Evolutionary conservation across 768 basidiomycete species (phyloP).

Genomic region (Pulveroboletus sp.): DNA sequence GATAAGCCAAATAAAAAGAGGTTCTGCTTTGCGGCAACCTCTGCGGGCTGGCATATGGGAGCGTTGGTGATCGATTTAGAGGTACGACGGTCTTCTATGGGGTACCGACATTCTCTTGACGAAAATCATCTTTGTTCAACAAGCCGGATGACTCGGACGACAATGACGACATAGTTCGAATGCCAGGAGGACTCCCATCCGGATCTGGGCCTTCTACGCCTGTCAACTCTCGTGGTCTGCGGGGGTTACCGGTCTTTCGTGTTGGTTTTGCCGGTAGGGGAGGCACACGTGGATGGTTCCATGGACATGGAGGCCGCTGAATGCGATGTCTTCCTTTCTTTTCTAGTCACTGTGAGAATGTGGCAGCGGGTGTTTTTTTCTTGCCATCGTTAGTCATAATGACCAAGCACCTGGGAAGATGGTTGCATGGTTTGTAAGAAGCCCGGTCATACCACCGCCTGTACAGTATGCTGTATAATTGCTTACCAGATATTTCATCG

Average conservation of each 20-base stretch:
- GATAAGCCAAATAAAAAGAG: slow-evolving; percentile 45
- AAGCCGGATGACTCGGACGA: slow-evolving; percentile 34
- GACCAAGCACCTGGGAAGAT: slow-evolving; percentile 12
- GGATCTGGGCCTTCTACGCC: slow-evolving; percentile 12
- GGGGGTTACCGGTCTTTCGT: slow-evolving; percentile 36
- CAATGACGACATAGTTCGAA: slow-evolving; percentile 26
- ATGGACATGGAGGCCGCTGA: slow-evolving; percentile 16
- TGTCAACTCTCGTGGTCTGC: slow-evolving; percentile 9
- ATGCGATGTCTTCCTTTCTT: background rate
- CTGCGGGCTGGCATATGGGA: slow-evolving; percentile 90
- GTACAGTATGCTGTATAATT: background rate
- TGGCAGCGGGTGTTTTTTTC: slow-evolving; percentile 2
- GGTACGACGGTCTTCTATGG: slow-evolving; percentile 33
- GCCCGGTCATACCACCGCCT: background rate
- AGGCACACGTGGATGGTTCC: slow-evolving; percentile 22
- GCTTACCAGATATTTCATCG: background rate
- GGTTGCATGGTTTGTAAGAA: background rate
- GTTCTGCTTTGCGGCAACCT: slow-evolving; percentile 78
- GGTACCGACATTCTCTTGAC: slow-evolving; percentile 1
- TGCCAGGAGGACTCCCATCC: slow-evolving; percentile 34
- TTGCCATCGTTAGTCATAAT: slow-evolving; percentile 14
- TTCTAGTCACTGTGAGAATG: slow-evolving; percentile 10
- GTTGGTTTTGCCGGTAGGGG: slow-evolving; percentile 60
- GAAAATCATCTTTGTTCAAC: slow-evolving; percentile 1
- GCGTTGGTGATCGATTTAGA: slow-evolving; percentile 84